A percentile compares a stretch with the other conserved stretches of the same genome.
Evolutionary conservation across 441 rosid genomes (phyloP).

Genomic region (Brassica balearica): DNA sequence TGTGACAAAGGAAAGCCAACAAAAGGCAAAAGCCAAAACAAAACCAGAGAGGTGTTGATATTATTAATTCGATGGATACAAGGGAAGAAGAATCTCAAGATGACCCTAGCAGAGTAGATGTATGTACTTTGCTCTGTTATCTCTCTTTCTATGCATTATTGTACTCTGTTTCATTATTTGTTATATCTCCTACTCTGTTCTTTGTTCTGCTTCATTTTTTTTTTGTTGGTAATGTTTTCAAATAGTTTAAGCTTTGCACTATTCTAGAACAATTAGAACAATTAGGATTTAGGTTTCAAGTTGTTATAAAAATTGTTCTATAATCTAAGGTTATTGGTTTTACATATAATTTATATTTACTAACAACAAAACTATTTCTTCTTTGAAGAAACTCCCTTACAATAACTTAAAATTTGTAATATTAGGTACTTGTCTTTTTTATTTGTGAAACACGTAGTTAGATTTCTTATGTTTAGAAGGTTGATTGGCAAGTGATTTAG

Average conservation of each 20-base stretch:
- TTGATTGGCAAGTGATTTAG: not conserved
- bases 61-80: constrained; percentile 4
- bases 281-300: constrained; percentile 19
- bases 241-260: constrained; percentile 8
- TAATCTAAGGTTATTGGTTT: not conserved
- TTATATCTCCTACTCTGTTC: not conserved
- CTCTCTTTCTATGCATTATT: not conserved
- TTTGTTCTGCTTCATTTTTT: not conserved
- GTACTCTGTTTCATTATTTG: not conserved
- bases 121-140: not conserved
- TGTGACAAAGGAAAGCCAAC: not conserved
- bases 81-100: constrained; percentile 1
- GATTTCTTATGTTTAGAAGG: not conserved
- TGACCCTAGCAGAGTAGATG: not conserved
- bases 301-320: not conserved
- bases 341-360: not conserved
- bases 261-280: not conserved
- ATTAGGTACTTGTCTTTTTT: not conserved
- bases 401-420: not conserved
- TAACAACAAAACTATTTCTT: not conserved
- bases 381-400: not conserved
- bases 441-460: not conserved
- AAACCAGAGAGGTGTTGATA: constrained; percentile 1
- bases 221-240: not conserved
- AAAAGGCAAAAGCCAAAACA: constrained; percentile 11